Evolutionary conservation across 2,329 filamentous ascomycete genomes (phyloP).

Genomic region (Thielaviopsis punctulata): DNA sequence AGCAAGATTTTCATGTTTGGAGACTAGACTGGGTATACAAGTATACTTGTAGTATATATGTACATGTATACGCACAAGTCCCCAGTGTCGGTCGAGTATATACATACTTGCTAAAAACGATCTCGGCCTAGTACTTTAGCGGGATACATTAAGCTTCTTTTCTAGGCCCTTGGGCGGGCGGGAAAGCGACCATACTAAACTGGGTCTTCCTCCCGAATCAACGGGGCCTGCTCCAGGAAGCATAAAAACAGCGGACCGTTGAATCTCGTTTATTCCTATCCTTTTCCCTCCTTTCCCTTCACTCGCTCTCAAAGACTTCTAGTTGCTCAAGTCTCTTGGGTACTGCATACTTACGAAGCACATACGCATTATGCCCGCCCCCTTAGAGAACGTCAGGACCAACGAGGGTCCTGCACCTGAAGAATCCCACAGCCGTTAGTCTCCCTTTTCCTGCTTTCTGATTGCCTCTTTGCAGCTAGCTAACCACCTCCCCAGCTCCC

Average conservation of each 20-base stretch:
- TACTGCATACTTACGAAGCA: too few relatives aligned
- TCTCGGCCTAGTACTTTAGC: too few relatives aligned
- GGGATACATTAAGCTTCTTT: neutral
- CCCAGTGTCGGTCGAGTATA: too few relatives aligned
- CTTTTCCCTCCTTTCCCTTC: neutral
- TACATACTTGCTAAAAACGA: too few relatives aligned
- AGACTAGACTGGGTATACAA: too few relatives aligned
- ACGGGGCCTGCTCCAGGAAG: neutral
- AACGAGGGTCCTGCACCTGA: neutral
- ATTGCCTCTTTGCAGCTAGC: neutral
- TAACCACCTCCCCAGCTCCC: neutral
- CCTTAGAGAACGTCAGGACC: neutral
- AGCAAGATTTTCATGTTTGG: too few relatives aligned
- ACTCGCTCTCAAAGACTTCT: neutral
- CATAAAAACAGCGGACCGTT: neutral
- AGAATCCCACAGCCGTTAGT: neutral
- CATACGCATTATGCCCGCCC: neutral
- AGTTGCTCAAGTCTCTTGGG: conserved; percentile 9
- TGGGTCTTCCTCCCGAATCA: neutral
- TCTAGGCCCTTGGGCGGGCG: neutral
- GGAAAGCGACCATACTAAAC: too few relatives aligned
- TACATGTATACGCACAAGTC: too few relatives aligned
- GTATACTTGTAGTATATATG: too few relatives aligned
- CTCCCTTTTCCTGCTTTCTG: neutral
- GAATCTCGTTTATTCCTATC: neutral